Base-by-base conservation (phyloP, 495 filamentous ascomycete genomes). In the Letharia columbiana region DNA sequence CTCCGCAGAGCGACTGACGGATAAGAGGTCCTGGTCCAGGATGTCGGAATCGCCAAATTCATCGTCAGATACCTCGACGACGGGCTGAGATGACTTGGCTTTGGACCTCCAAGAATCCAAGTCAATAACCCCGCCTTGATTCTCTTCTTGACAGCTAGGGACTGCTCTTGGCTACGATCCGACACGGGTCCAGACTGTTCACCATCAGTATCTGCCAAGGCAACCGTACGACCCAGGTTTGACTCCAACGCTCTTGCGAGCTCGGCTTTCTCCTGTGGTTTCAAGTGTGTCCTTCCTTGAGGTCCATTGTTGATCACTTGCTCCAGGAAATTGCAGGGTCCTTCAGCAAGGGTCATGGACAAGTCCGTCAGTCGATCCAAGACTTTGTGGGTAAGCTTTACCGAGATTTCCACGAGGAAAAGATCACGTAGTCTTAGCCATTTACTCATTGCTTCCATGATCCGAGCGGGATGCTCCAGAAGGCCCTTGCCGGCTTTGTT, bases 401-500 rank as follows among this genome's bases (percentile, higher is more conserved):
- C 89, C 62, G 90, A 83, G 15, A 87, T 88, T 20, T 78, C 83
- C 62, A 89, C 84, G n/a, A 97, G 83, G 69, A 89, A 96, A 44
- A 84, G 82, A 74, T 97, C 92, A 66, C 90, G 86, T 6, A 97
- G 78, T 66, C 92, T 83, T 17, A 97, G 78, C 90, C 92, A 93
- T 73, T 88, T 89, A 17, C 87, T 85, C 75, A 96, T 85, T 20
- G 78, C 81, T 70, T 80, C 79, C 73, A 91, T 86, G 17, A 87
- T 84, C 57, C 73, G 71, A 13, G 83, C 86, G 2, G 91, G 87
- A 13, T 85, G 78, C 44, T 82, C 75, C 37, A 91, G 75, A 20
- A 91, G 77, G 20, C 74, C 72, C 69, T 82, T 87, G 74, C 80
- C 79, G 13, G 75, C 75, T 67, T 77, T 67, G 40, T 70, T 71